Conservation (phyloP, 768 basidiomycete genomes). For the Boletus barrowsii region DNA sequence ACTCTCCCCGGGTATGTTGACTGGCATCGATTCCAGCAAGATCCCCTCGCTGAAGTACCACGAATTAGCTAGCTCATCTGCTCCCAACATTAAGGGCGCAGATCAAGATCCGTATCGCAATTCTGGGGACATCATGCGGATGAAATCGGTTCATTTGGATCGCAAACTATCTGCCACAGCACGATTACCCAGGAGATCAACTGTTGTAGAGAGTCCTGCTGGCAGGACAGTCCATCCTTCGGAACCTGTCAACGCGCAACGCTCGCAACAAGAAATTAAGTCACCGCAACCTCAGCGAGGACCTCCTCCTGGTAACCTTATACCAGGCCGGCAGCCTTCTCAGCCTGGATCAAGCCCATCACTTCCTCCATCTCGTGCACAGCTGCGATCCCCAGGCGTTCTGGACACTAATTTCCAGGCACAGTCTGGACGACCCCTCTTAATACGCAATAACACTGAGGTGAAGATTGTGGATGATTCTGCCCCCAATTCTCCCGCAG, state of each 20-base stretch:
- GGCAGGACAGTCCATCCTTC: constrained; percentile 80
- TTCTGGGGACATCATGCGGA: constrained; percentile 86
- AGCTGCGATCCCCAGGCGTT: constrained; percentile 39
- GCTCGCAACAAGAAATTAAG: constrained; percentile 39
- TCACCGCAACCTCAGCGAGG: constrained; percentile 41
- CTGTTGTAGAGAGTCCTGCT: constrained; percentile 91
- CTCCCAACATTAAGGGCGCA: constrained; percentile 33
- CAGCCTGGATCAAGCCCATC: constrained; percentile 31
- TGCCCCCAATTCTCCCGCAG: constrained; percentile 66
- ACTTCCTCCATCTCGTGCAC: constrained; percentile 35
- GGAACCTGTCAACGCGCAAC: constrained; percentile 50
- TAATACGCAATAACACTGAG: constrained; percentile 78
- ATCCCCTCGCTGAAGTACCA: constrained; percentile 8
- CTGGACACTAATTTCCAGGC: constrained; percentile 38
- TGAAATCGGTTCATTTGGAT: constrained; percentile 93
- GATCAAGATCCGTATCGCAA: constrained; percentile 81
- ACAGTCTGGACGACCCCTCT: constrained; percentile 58
- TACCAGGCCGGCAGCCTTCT: constrained; percentile 35
- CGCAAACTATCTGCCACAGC: constrained; percentile 95
- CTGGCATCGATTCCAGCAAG: constrained; percentile 2
- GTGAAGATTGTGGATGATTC: constrained; percentile 88
- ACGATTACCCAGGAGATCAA: constrained; percentile 87
- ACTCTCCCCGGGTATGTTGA: constrained; percentile 62
- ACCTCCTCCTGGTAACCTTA: constrained; percentile 34
- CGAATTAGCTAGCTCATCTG: constrained; percentile 26